Percentiles rank a stretch among this genome's conserved stretches.
Conservation (phyloP, 208 protist species). For the Sergeia podlipaevii region DNA sequence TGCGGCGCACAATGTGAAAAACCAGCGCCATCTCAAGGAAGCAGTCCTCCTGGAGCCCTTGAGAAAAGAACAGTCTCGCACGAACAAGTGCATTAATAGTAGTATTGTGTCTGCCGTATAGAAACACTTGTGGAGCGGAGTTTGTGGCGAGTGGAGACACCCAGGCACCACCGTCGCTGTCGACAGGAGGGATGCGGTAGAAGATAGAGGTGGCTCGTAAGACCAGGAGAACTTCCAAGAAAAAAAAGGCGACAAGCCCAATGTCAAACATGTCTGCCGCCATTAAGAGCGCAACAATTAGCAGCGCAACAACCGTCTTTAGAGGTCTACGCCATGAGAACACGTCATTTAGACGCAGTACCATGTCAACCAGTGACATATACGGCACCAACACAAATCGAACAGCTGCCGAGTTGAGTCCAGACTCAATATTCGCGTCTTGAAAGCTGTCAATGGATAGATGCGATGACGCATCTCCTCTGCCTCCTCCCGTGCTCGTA, state of each 20-base stretch:
- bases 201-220: constrained; percentile 51
- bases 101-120: constrained; percentile 66
- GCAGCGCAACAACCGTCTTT: constrained; percentile 57
- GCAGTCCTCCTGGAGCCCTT: constrained; percentile 73
- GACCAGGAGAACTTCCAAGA: constrained; percentile 26
- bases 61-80: constrained; percentile 67
- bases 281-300: constrained; percentile 39
- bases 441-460: background rate
- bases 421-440: background rate
- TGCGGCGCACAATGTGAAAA: constrained; percentile 35
- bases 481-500: background rate
- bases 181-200: constrained; percentile 37
- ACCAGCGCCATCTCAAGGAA: constrained; percentile 74
- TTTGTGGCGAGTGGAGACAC: constrained; percentile 15
- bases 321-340: constrained; percentile 55
- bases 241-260: constrained; percentile 33
- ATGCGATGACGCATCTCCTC: background rate
- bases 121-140: constrained; percentile 28
- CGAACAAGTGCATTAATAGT: constrained; percentile 75
- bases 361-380: constrained; percentile 52
- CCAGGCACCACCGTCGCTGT: constrained; percentile 8
- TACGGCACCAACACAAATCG: constrained; percentile 79
- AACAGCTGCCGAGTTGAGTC: constrained; percentile 33
- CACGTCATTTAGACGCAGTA: constrained; percentile 47
- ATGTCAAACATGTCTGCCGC: constrained; percentile 45